These are phyloP conservation scores for Pseudoneurospora amorphoporcata DNA, from an alignment of 495 filamentous ascomycete genomes.

Conservation along the genomic window DNA sequence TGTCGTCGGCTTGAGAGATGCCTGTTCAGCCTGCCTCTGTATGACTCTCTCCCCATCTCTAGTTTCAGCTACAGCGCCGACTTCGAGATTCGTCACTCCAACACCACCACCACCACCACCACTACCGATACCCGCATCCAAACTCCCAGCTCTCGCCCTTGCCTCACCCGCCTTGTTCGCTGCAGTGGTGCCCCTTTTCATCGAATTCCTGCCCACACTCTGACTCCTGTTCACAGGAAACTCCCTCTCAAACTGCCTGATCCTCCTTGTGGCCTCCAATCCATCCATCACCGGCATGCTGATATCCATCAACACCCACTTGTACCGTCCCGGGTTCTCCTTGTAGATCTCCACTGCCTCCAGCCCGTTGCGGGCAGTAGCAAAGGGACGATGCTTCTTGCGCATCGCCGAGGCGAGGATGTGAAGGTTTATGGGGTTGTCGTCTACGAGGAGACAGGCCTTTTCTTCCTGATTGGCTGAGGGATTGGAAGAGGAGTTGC, in stretches of 20 bases:
- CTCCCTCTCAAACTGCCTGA: constrained; percentile 46
- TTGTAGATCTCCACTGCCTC: constrained; percentile 45
- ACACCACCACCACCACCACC: too few species aligned
- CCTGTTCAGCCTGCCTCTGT: neutral
- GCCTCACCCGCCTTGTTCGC: neutral
- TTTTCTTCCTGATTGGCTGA: neutral
- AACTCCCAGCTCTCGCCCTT: neutral
- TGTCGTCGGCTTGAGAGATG: neutral
- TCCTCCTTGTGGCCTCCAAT: constrained; percentile 50
- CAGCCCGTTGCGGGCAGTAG: constrained; percentile 48
- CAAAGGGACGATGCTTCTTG: constrained; percentile 39
- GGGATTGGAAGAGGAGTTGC: neutral
- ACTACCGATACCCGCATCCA: neutral
- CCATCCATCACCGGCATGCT: constrained; percentile 69
- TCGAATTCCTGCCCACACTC: neutral
- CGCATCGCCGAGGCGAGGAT: constrained; percentile 43
- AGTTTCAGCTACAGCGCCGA: neutral
- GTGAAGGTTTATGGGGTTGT: constrained; percentile 33
- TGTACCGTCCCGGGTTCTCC: constrained; percentile 17
- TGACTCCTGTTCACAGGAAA: neutral
- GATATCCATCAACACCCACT: constrained; percentile 44
- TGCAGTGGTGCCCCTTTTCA: neutral
- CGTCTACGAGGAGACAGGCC: constrained; percentile 32
- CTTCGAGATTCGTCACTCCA: neutral
- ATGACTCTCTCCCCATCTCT: neutral